Percentiles rank a stretch among this genome's conserved stretches.
Evolutionary conservation across 371 early-diverging fungal species (phyloP).

Genomic region (Mitosporidium daphniae): DNA sequence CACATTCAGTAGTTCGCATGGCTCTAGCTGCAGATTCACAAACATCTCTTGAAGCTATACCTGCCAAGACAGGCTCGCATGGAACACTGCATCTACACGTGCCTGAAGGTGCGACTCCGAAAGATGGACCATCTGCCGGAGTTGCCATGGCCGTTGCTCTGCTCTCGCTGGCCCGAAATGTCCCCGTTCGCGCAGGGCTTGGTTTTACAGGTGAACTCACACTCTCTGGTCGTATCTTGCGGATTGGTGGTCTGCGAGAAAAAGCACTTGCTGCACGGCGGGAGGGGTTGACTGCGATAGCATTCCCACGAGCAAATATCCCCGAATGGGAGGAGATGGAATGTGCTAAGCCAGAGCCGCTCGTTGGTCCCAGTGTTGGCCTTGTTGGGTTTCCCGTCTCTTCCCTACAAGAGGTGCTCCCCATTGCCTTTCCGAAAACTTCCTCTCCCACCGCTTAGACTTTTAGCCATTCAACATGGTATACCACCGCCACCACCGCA

Average conservation of each 20-base stretch:
- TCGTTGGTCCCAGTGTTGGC: no score
- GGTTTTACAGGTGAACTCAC: constrained; percentile 93
- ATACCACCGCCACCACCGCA: no score
- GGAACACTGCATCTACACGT: constrained; percentile 84
- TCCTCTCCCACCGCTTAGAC: no score
- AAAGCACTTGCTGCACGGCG: constrained; percentile 84
- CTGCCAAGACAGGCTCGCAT: constrained; percentile 43
- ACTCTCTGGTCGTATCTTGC: constrained; percentile 62
- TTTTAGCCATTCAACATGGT: no score
- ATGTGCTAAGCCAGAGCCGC: neutral
- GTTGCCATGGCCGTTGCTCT: constrained; percentile 69
- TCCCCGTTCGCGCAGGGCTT: constrained; percentile 25
- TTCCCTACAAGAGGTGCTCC: no score
- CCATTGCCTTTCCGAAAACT: no score
- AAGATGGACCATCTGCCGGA: constrained; percentile 82
- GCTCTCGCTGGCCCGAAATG: constrained; percentile 40
- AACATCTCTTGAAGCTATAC: constrained; percentile 31
- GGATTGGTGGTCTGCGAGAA: constrained; percentile 81
- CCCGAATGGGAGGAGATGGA: neutral
- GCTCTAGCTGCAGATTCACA: no score
- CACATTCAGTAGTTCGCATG: constrained; percentile 48
- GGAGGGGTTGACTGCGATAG: constrained; percentile 37
- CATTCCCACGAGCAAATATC: constrained; percentile 23
- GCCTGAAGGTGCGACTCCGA: constrained; percentile 83
- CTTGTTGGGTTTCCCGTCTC: no score